Percentiles rank a stretch among this genome's conserved stretches.
phyloP scores from a whole-genome alignment of 352 stramenopile genomes.

The Thraustochytrium sp. region DNA sequence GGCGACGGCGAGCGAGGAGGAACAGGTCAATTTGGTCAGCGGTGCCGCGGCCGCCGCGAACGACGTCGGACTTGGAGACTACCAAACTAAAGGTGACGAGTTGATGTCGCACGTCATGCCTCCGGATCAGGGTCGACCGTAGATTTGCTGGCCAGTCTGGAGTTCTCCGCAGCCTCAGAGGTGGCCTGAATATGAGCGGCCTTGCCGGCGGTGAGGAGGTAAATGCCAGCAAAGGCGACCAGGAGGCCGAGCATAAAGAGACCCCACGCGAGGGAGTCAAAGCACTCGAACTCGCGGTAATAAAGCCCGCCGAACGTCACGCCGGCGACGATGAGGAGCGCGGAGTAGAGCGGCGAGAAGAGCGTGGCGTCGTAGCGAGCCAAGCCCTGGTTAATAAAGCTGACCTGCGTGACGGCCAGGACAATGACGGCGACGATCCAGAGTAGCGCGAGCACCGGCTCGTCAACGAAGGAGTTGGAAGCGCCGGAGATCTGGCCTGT shows the following conservation, averaged over 20 bases:
- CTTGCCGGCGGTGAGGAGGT: not conserved
- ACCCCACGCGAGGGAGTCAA: not conserved
- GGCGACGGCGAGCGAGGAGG: too few species aligned
- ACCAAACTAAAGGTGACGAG: too few species aligned
- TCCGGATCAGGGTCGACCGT: too few species aligned
- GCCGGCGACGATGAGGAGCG: not conserved
- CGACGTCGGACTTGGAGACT: too few species aligned
- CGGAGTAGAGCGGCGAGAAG: not conserved
- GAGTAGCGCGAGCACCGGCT: not conserved
- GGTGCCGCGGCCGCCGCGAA: too few species aligned
- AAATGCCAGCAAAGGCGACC: not conserved
- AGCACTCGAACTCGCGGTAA: not conserved
- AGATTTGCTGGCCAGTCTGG: too few species aligned
- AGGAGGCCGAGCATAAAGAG: not conserved
- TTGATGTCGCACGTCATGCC: too few species aligned
- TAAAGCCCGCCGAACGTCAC: not conserved
- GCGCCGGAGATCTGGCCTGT: not conserved
- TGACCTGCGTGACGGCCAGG: not conserved
- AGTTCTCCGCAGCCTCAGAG: too few species aligned
- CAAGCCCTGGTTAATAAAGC: not conserved
- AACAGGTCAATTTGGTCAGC: too few species aligned
- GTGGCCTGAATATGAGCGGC: too few species aligned
- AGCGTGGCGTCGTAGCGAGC: not conserved
- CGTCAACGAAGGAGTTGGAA: not conserved
- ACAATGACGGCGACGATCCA: not conserved